phyloP scores from a whole-genome alignment of 2,329 filamentous ascomycete species.

The Magnaporthiopsis rhizophila region DNA sequence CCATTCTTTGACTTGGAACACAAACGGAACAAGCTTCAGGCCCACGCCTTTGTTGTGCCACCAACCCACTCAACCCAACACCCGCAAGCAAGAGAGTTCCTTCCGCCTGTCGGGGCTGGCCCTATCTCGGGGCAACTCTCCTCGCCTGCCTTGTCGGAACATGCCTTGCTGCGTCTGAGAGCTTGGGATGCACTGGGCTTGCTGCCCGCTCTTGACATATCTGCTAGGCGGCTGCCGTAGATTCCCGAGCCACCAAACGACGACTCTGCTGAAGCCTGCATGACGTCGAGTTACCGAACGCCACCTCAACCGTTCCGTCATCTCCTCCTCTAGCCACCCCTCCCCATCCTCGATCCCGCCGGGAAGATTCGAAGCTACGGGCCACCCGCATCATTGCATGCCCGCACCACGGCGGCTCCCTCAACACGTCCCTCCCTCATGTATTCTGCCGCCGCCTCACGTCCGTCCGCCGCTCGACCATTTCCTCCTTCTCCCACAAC shows the following conservation, averaged over 20 bases:
- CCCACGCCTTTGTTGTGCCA: not conserved
- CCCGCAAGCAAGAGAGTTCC: not conserved
- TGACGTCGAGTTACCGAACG: not conserved
- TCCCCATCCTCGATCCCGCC: not conserved
- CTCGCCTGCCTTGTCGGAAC: not conserved
- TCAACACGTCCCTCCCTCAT: constrained; percentile 1
- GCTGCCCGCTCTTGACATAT: not conserved
- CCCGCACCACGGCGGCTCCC: not conserved
- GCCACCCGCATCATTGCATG: not conserved
- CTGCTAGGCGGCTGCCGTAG: not conserved
- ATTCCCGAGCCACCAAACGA: not conserved
- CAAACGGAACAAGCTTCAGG: not conserved
- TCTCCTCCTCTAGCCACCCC: not conserved
- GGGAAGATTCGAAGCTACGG: not conserved
- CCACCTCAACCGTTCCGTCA: not conserved
- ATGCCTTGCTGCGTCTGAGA: constrained; percentile 4
- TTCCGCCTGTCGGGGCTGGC: not conserved
- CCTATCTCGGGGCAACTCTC: not conserved
- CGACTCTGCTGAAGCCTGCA: not conserved
- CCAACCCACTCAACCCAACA: not conserved
- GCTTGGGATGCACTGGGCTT: constrained; percentile 4
- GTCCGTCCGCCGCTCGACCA: not conserved
- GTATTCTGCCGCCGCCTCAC: constrained; percentile 1
- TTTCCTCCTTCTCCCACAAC: constrained; percentile 3
- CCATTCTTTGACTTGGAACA: not conserved